These are phyloP conservation scores for Linnemannia elongata DNA, from an alignment of 192 early-diverging fungal species.

Conservation along the genomic window DNA sequence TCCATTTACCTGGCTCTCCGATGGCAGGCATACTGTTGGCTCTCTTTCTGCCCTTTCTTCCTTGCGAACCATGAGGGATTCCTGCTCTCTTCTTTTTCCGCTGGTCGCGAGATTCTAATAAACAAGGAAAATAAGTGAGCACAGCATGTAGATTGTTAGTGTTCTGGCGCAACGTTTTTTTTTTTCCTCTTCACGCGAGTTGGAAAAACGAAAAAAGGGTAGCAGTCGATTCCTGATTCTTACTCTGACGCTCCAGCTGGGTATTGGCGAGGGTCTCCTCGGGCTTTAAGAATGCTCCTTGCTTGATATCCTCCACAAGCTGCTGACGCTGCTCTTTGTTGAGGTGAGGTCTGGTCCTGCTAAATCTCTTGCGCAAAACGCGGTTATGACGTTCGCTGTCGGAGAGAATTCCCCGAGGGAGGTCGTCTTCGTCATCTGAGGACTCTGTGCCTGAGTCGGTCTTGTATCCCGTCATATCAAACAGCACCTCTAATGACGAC, in stretches of 20 bases:
- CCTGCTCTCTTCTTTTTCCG: slow-evolving; percentile 44
- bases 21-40: slow-evolving; percentile 52
- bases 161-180: background rate
- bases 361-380: slow-evolving; percentile 33
- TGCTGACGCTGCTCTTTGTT: slow-evolving; percentile 43
- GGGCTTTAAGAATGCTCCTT: slow-evolving; percentile 34
- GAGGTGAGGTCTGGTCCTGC: slow-evolving; percentile 23
- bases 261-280: slow-evolving; percentile 26
- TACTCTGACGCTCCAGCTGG: slow-evolving; percentile 42
- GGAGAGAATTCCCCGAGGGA: slow-evolving; percentile 49
- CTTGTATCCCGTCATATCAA: slow-evolving; percentile 69
- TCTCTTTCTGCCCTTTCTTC: slow-evolving; percentile 47
- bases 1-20: slow-evolving; percentile 42
- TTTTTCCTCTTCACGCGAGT: background rate
- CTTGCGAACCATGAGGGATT: slow-evolving; percentile 36
- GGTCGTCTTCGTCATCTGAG: slow-evolving; percentile 44
- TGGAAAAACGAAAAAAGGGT: too few species aligned
- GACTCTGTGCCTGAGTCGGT: slow-evolving; percentile 52
- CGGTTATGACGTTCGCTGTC: slow-evolving; percentile 51
- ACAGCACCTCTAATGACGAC: slow-evolving; percentile 36
- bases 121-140: background rate
- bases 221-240: background rate
- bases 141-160: background rate
- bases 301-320: slow-evolving; percentile 49
- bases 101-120: slow-evolving; percentile 23